Evolutionary conservation across 2,329 filamentous ascomycete genomes (phyloP).

Genomic region (Penicillium occitanis): DNA sequence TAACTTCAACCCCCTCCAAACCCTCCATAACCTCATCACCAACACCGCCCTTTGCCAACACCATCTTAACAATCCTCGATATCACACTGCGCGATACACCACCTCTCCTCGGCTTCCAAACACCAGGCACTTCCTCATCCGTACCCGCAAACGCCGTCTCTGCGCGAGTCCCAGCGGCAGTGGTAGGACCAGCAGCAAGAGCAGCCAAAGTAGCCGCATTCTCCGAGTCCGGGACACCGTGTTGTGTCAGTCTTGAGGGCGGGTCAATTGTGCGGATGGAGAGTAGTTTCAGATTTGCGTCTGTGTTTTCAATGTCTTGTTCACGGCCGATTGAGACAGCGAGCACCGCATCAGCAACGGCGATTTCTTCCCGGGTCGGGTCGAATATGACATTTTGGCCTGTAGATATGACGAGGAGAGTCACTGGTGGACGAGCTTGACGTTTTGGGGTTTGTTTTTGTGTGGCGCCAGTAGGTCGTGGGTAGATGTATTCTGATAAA

Average conservation of each 20-base stretch:
- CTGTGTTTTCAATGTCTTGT: slow-evolving; percentile 19
- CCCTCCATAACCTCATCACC: slow-evolving; percentile 83
- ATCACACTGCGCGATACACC: slow-evolving; percentile 76
- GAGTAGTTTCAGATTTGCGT: slow-evolving; percentile 55
- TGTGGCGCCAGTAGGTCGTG: slow-evolving; percentile 39
- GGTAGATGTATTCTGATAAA: slow-evolving; percentile 74
- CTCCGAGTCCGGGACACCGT: slow-evolving; percentile 64
- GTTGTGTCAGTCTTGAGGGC: slow-evolving; percentile 69
- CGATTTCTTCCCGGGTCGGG: slow-evolving; percentile 84
- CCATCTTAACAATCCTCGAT: slow-evolving; percentile 71
- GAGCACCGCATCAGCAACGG: slow-evolving; percentile 84
- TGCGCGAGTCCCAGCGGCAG: slow-evolving; percentile 44
- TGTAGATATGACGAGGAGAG: slow-evolving; percentile 83
- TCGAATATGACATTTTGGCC: slow-evolving; percentile 92
- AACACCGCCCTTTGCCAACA: slow-evolving; percentile 74
- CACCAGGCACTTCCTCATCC: slow-evolving; percentile 61
- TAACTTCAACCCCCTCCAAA: slow-evolving; percentile 67
- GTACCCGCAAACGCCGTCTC: slow-evolving; percentile 51
- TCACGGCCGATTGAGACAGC: slow-evolving; percentile 70
- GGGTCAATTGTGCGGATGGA: slow-evolving; percentile 73
- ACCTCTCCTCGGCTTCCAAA: slow-evolving; percentile 83
- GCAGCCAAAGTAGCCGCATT: slow-evolving; percentile 55
- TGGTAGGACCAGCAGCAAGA: slow-evolving; percentile 39
- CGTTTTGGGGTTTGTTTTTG: slow-evolving; percentile 20
- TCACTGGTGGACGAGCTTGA: slow-evolving; percentile 71